Conservation (phyloP, 441 rosid genomes). For the Populus hybrid region DNA sequence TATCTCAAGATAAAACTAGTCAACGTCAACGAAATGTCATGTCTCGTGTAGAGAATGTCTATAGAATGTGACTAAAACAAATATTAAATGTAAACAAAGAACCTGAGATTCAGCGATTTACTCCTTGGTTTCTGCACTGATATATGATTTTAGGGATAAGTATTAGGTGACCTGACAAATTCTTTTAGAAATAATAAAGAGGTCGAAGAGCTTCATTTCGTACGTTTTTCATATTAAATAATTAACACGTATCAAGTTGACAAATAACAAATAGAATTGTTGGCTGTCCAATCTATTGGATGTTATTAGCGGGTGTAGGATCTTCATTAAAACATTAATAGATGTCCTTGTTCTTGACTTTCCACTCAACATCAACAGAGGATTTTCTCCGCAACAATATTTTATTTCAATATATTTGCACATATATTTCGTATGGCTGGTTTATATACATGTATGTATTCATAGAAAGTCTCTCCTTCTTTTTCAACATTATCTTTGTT, state of each 20-base stretch:
- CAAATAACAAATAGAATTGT: constrained; percentile 16
- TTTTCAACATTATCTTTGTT: too few relatives aligned
- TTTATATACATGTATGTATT: too few relatives aligned
- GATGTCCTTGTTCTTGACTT: constrained; percentile 1
- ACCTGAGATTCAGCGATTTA: constrained; percentile 23
- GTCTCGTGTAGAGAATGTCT: neutral
- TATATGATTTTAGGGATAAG: constrained; percentile 24
- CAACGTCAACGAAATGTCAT: neutral
- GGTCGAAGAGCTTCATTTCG: neutral
- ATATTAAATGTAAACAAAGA: constrained; percentile 7
- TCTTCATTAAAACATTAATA: constrained; percentile 15
- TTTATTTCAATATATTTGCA: too few relatives aligned
- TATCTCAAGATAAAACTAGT: constrained; percentile 14
- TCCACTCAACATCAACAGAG: neutral
- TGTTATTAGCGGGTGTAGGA: constrained; percentile 29
- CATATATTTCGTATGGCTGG: too few relatives aligned
- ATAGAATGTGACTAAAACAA: constrained; percentile 1
- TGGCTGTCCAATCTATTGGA: constrained; percentile 34
- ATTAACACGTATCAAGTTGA: constrained; percentile 2
- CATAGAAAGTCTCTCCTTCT: too few relatives aligned
- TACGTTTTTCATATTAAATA: constrained; percentile 1
- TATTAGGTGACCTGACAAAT: constrained; percentile 38
- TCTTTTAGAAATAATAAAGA: neutral
- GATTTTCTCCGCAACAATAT: too few relatives aligned
- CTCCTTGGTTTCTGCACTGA: constrained; percentile 2